Conservation (phyloP, 108 stramenopile genomes). For the Cyclotella baltica region DNA sequence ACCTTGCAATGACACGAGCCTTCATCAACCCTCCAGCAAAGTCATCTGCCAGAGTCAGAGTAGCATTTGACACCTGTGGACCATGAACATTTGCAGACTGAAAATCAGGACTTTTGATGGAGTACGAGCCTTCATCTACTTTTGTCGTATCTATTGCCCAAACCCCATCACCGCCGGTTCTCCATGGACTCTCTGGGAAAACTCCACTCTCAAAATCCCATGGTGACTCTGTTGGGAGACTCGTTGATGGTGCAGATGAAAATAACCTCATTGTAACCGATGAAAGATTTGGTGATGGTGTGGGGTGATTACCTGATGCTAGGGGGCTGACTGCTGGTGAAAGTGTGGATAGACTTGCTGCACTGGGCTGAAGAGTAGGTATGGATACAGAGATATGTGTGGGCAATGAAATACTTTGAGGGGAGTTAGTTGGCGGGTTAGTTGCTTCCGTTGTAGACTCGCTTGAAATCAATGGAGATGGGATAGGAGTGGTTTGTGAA, state of each 20-base stretch:
- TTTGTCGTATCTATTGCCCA: slow-evolving; percentile 32
- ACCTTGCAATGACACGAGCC: slow-evolving; percentile 17
- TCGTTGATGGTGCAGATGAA: background rate
- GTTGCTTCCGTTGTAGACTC: too few species aligned
- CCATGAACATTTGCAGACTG: background rate
- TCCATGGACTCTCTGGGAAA: slow-evolving; percentile 36
- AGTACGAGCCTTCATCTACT: slow-evolving; percentile 24
- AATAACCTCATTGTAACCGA: background rate
- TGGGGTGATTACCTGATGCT: background rate
- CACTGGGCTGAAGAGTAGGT: too few species aligned
- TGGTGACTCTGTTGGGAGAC: background rate
- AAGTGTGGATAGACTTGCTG: background rate
- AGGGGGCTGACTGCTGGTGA: too few species aligned
- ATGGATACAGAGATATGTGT: too few species aligned
- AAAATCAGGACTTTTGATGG: slow-evolving; percentile 42
- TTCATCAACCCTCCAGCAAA: slow-evolving; percentile 20
- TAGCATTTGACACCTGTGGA: slow-evolving; percentile 24
- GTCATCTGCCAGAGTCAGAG: slow-evolving; percentile 15
- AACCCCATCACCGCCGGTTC: slow-evolving; percentile 39
- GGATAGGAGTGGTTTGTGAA: too few species aligned
- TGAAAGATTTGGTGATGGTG: background rate
- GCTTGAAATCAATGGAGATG: too few species aligned
- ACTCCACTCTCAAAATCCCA: slow-evolving; percentile 34
- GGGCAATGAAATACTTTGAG: too few species aligned
- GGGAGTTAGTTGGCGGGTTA: too few species aligned